Conservation (phyloP, 2,329 filamentous ascomycete genomes). For the Blastomyces parvus region DNA sequence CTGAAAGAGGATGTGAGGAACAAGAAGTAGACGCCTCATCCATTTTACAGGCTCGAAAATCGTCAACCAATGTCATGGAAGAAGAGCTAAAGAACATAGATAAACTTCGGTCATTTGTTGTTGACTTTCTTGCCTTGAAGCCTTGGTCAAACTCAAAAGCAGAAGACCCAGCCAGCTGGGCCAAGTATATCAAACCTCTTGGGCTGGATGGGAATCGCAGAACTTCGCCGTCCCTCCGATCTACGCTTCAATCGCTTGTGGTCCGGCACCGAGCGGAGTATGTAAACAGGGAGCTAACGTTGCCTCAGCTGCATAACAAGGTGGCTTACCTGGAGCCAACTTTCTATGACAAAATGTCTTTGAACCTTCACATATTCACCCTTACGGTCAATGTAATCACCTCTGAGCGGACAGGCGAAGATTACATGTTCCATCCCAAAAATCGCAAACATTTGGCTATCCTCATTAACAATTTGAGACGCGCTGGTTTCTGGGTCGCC, state of each 20-base stretch:
- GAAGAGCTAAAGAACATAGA: slow-evolving; percentile 56
- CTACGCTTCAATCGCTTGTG: slow-evolving; percentile 67
- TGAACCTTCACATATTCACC: slow-evolving; percentile 77
- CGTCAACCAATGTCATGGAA: slow-evolving; percentile 34
- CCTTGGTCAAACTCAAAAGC: slow-evolving; percentile 64
- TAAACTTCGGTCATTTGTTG: slow-evolving; percentile 55
- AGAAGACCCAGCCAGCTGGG: slow-evolving; percentile 59
- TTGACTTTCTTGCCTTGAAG: slow-evolving; percentile 62
- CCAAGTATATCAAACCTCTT: slow-evolving; percentile 57
- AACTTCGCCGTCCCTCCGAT: slow-evolving; percentile 44
- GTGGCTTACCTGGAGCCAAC: slow-evolving; percentile 68
- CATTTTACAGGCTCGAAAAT: slow-evolving; percentile 27
- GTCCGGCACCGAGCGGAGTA: slow-evolving; percentile 69
- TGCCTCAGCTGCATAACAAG: slow-evolving; percentile 65
- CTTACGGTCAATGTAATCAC: slow-evolving; percentile 80
- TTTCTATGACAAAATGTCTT: slow-evolving; percentile 70
- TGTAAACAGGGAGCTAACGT: slow-evolving; percentile 50
- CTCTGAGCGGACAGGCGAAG: slow-evolving; percentile 69
- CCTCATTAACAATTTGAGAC: slow-evolving; percentile 67
- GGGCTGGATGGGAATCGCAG: slow-evolving; percentile 44
- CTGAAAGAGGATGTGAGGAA: background rate
- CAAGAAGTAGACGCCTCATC: slow-evolving; percentile 17
- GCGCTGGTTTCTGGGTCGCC: slow-evolving; percentile 78
- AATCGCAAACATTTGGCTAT: slow-evolving; percentile 58
- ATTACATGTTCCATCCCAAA: slow-evolving; percentile 79